These are phyloP conservation scores for Leccinum subgranulosum DNA, from an alignment of 768 basidiomycete species.

Conservation along the genomic window DNA sequence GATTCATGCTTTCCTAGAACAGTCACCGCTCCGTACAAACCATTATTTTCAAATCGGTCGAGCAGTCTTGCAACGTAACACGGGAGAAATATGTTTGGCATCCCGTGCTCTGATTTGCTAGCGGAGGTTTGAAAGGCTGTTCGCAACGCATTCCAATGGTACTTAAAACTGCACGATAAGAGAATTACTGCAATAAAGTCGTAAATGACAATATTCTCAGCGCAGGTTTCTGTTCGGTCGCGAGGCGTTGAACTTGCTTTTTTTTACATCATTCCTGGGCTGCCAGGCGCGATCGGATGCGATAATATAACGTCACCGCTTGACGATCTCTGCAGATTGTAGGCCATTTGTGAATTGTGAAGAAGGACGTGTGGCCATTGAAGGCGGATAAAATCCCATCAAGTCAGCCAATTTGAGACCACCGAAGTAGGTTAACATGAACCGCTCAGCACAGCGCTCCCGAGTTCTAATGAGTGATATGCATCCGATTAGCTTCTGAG, in stretches of 20 bases:
- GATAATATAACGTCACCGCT: neutral
- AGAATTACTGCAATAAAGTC: neutral
- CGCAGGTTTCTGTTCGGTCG: neutral
- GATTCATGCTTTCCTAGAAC: neutral
- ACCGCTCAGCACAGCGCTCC: neutral
- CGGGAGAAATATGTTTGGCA: neutral
- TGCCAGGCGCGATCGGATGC: neutral
- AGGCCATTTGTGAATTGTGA: neutral
- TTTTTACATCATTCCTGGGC: slow-evolving; percentile 9
- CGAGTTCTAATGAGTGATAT: neutral
- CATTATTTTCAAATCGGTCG: neutral
- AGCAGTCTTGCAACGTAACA: neutral
- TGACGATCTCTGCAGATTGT: neutral
- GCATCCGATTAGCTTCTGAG: neutral
- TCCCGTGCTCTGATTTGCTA: neutral
- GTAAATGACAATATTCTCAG: neutral
- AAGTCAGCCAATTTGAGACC: neutral
- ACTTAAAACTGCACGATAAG: neutral
- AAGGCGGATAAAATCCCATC: neutral
- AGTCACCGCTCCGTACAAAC: neutral
- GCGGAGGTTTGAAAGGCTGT: no score
- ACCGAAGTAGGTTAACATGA: neutral
- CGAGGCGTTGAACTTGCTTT: neutral
- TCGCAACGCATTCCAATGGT: neutral
- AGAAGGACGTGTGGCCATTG: neutral